Conservation (phyloP, 106 monocot species). For the Gastrodia elata region DNA sequence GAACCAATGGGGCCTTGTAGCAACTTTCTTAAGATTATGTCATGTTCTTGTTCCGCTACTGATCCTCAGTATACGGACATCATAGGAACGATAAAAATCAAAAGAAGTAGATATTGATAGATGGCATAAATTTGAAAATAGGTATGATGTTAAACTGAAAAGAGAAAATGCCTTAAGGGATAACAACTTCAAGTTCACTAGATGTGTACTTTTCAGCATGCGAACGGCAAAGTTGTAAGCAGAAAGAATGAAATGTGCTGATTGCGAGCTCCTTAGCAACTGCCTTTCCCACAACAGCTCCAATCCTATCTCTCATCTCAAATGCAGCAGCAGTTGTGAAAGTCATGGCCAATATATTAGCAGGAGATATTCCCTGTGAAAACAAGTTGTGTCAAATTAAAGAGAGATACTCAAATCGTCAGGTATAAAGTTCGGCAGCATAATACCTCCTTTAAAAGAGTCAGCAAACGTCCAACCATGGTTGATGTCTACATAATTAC, state of each 20-base stretch:
- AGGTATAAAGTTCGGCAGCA: neutral
- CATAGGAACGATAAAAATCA: too few relatives aligned
- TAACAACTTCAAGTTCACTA: neutral
- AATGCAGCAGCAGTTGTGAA: constrained; percentile 87
- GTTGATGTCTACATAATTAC: constrained; percentile 56
- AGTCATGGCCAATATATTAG: constrained; percentile 85
- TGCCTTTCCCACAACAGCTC: constrained; percentile 58
- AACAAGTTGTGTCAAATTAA: neutral
- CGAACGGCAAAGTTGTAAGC: constrained; percentile 72
- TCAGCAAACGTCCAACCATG: constrained; percentile 94
- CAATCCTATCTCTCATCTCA: constrained; percentile 87
- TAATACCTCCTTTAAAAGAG: constrained; percentile 70
- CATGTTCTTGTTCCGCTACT: too few relatives aligned
- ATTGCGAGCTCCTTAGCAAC: constrained; percentile 67
- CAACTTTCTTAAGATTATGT: too few relatives aligned
- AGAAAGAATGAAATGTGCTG: constrained; percentile 93
- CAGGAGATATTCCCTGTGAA: constrained; percentile 46
- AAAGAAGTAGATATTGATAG: too few relatives aligned
- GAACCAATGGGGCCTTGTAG: too few relatives aligned
- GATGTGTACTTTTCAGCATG: constrained; percentile 74
- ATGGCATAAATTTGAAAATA: neutral
- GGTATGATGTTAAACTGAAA: neutral
- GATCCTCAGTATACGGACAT: too few relatives aligned
- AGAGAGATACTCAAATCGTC: neutral
- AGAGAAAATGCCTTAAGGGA: neutral